phyloP scores from a whole-genome alignment of 139 green algal genomes.

The Picocystis salinarum region DNA sequence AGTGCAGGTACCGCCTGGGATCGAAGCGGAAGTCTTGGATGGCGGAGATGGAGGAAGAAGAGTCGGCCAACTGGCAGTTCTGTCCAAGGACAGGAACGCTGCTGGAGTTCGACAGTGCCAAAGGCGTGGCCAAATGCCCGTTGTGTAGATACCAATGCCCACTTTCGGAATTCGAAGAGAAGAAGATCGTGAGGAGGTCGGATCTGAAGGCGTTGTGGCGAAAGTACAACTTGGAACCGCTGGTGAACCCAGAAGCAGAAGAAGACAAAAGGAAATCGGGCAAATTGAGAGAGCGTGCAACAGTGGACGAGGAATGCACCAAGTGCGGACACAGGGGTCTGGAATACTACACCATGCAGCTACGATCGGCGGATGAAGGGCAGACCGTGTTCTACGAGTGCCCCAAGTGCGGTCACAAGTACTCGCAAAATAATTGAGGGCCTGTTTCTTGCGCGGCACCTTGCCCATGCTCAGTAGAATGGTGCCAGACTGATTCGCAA shows the following conservation, averaged over 20 bases:
- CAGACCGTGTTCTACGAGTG: conserved; percentile 88
- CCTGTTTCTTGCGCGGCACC: neutral
- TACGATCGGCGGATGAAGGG: conserved; percentile 76
- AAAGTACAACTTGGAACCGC: conserved; percentile 42
- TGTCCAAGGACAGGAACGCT: conserved; percentile 24
- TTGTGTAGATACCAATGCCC: conserved; percentile 20
- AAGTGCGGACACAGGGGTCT: conserved; percentile 48
- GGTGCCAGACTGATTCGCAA: too few relatives aligned
- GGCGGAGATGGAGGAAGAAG: too few relatives aligned
- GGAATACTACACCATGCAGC: conserved; percentile 84
- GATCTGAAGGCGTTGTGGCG: conserved; percentile 32
- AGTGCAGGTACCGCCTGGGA: too few relatives aligned
- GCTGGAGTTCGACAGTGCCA: conserved; percentile 19
- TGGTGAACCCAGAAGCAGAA: conserved; percentile 37
- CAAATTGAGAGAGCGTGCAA: conserved; percentile 18
- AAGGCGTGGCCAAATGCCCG: conserved; percentile 16
- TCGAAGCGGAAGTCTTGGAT: too few relatives aligned
- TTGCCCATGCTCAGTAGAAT: too few relatives aligned
- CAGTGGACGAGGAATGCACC: conserved; percentile 57
- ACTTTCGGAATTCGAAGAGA: conserved; percentile 9
- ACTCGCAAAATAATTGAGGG: conserved; percentile 22
- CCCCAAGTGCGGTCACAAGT: conserved; percentile 39
- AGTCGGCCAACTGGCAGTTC: conserved; percentile 24
- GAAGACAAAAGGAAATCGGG: conserved; percentile 25
- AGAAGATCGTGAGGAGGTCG: conserved; percentile 7